phyloP scores from a whole-genome alignment of 2,329 filamentous ascomycete species.

The Coniosporium tulheliwenetii region DNA sequence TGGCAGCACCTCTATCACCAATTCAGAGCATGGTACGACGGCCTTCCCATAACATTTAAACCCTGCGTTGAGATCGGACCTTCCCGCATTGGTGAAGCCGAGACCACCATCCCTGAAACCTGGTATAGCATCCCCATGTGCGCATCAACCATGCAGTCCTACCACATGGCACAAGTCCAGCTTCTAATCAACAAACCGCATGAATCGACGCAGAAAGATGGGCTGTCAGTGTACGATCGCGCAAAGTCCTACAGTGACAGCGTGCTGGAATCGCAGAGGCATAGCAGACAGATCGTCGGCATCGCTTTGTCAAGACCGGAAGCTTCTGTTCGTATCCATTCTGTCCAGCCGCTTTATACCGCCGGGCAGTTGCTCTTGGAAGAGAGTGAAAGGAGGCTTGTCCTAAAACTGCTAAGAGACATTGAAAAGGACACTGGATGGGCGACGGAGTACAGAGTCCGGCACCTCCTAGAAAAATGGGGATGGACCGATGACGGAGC shows the following conservation, averaged over 20 bases:
- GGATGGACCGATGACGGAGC: slow-evolving; percentile 14
- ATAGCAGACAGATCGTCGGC: slow-evolving; percentile 46
- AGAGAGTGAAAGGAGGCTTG: slow-evolving; percentile 34
- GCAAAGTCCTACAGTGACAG: slow-evolving; percentile 42
- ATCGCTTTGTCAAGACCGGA: slow-evolving; percentile 42
- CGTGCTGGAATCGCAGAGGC: slow-evolving; percentile 36
- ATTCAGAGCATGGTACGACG: slow-evolving; percentile 42
- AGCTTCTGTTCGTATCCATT: slow-evolving; percentile 40
- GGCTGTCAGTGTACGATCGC: slow-evolving; percentile 35
- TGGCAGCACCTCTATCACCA: slow-evolving; percentile 42
- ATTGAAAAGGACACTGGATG: slow-evolving; percentile 49
- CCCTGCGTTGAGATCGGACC: slow-evolving; percentile 30
- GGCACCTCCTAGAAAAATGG: slow-evolving; percentile 36
- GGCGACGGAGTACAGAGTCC: slow-evolving; percentile 45
- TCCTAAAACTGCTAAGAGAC: slow-evolving; percentile 39
- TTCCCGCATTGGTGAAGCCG: slow-evolving; percentile 11
- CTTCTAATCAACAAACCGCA: slow-evolving; percentile 44
- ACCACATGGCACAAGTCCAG: slow-evolving; percentile 48
- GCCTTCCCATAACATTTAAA: slow-evolving; percentile 43
- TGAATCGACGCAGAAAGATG: slow-evolving; percentile 34
- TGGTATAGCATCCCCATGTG: slow-evolving; percentile 51
- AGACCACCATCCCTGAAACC: slow-evolving; percentile 35
- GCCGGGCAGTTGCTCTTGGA: slow-evolving; percentile 45
- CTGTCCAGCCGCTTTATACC: slow-evolving; percentile 44
- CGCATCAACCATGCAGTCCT: slow-evolving; percentile 49